These are phyloP conservation scores for Ceratobasidium sp. DNA, from an alignment of 1,284 basidiomycete species.

Conservation along the genomic window DNA sequence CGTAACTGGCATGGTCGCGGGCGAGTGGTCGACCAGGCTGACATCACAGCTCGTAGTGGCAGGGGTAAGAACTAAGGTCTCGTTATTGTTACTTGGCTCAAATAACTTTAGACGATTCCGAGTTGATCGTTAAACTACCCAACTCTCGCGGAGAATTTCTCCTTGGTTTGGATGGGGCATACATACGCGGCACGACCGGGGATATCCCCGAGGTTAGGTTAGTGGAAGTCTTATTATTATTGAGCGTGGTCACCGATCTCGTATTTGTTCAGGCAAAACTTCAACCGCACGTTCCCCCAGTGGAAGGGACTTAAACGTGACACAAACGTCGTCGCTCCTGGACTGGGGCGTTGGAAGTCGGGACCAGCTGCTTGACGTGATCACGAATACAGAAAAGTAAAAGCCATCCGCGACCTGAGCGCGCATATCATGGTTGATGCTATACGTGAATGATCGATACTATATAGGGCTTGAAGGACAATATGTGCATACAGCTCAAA, in stretches of 20 bases:
- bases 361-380: conserved; percentile 28
- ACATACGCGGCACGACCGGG: conserved; percentile 13
- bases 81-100: neutral
- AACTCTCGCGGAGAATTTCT: conserved; percentile 33
- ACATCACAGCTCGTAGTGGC: conserved; percentile 30
- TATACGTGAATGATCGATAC: no score
- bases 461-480: no score
- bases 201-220: conserved; percentile 23
- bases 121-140: conserved; percentile 29
- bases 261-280: conserved; percentile 27
- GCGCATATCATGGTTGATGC: neutral
- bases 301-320: conserved; percentile 22
- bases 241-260: neutral
- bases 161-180: conserved; percentile 37
- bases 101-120: conserved; percentile 10
- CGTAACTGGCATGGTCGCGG: conserved; percentile 34
- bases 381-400: neutral
- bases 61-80: conserved; percentile 1
- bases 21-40: neutral
- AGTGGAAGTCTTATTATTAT: neutral
- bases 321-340: conserved; percentile 5
- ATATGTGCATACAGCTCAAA: no score
- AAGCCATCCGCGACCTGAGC: neutral
- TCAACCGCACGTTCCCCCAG: conserved; percentile 33
- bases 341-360: conserved; percentile 36